Conservation (phyloP, 495 filamentous ascomycete genomes). For the Astrothelium subdiscretum region DNA sequence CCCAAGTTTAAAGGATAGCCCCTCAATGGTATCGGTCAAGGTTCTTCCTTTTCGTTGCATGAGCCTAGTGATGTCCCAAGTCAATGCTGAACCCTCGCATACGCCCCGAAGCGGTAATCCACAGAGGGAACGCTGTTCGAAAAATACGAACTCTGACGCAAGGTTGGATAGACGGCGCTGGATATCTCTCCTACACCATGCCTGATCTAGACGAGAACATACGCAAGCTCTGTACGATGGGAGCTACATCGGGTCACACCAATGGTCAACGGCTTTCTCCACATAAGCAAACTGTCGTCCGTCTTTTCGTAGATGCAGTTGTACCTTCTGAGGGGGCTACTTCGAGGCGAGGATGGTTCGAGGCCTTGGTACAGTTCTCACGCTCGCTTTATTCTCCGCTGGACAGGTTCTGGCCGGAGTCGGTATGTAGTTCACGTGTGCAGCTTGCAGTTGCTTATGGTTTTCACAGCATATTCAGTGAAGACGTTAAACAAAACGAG, state of each 20-base stretch:
- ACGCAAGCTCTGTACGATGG: background rate
- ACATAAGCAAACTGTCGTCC: background rate
- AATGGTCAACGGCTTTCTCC: background rate
- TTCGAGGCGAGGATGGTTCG: background rate
- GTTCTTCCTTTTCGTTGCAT: background rate
- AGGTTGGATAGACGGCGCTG: background rate
- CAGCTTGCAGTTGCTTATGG: background rate
- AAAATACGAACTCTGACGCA: background rate
- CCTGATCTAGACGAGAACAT: background rate
- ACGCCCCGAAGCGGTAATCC: background rate
- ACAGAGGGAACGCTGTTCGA: background rate
- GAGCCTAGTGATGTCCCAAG: background rate
- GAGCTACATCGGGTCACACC: background rate
- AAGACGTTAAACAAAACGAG: background rate
- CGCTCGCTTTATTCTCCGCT: background rate
- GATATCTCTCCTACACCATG: background rate
- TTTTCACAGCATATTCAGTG: background rate
- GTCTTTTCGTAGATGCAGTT: background rate
- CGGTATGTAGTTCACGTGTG: background rate
- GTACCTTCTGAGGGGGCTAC: background rate
- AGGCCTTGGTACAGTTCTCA: background rate
- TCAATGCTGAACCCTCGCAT: background rate
- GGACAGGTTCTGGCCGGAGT: background rate
- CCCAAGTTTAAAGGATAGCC: background rate
- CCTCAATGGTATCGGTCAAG: background rate